These are phyloP conservation scores for Candida railenensis DNA, from an alignment of 805 yeast genomes.

Conservation along the genomic window DNA sequence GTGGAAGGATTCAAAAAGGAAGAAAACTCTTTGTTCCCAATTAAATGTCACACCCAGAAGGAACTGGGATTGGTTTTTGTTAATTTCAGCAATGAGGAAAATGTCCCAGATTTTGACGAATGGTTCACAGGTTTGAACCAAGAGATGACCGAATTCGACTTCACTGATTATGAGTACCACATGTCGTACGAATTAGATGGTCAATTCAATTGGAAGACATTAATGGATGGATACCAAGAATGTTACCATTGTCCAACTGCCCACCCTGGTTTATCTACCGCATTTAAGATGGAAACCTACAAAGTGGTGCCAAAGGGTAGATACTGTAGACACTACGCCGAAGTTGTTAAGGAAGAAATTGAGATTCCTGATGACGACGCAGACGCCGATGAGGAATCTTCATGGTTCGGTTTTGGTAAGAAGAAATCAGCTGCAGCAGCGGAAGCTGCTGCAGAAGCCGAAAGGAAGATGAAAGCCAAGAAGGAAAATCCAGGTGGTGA, in stretches of 20 bases:
- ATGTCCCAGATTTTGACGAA: conserved; percentile 48
- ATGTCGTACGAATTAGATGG: conserved; percentile 66
- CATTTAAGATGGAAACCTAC: conserved; percentile 64
- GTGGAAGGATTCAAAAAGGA: conserved; percentile 58
- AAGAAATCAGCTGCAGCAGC: conserved; percentile 23
- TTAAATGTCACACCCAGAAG: conserved; percentile 49
- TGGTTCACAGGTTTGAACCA: conserved; percentile 51
- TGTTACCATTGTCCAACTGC: conserved; percentile 71
- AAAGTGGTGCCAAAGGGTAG: conserved; percentile 58
- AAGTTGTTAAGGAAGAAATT: conserved; percentile 42
- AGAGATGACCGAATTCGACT: conserved; percentile 59
- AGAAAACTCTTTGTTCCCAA: conserved; percentile 54
- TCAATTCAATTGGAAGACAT: conserved; percentile 63
- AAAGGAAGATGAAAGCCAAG: conserved; percentile 3
- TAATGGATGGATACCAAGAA: conserved; percentile 69
- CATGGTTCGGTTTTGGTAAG: conserved; percentile 56
- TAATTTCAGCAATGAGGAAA: conserved; percentile 48
- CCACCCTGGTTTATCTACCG: conserved; percentile 57
- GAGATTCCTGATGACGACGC: conserved; percentile 24
- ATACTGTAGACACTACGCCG: conserved; percentile 63
- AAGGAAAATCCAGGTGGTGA: conserved; percentile 56
- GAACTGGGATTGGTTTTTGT: conserved; percentile 57
- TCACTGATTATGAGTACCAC: conserved; percentile 59
- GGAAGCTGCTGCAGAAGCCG: conserved; percentile 14
- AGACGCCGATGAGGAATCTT: conserved; percentile 27